Percentiles rank a stretch among this genome's conserved stretches.
phyloP scores from a whole-genome alignment of 306 rosid species.

The Calophaca sinica region DNA sequence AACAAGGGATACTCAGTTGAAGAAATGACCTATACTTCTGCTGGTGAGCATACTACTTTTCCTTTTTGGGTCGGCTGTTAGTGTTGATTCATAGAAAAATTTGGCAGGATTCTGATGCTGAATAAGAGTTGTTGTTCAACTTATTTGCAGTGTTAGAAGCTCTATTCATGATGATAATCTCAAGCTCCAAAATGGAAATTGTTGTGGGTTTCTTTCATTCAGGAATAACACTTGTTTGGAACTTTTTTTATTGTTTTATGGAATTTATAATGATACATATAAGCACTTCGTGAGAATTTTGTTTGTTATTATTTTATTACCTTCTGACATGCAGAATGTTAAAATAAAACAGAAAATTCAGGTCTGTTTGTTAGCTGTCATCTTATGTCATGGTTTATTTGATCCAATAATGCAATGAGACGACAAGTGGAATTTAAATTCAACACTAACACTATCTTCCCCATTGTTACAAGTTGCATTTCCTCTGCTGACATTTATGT shows the following conservation, averaged over 20 bases:
- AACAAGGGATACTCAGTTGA: constrained; percentile 66
- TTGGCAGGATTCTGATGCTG: constrained; percentile 41
- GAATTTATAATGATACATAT: not conserved
- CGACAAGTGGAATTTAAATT: constrained; percentile 14
- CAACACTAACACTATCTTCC: constrained; percentile 21
- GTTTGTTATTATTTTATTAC: constrained; percentile 18
- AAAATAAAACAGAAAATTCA: constrained; percentile 12
- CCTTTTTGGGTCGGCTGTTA: constrained; percentile 54
- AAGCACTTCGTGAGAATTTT: constrained; percentile 8
- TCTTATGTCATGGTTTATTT: constrained; percentile 20
- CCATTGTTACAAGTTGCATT: constrained; percentile 33
- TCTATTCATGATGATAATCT: constrained; percentile 27
- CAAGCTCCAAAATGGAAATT: constrained; percentile 13
- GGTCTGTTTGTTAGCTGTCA: constrained; percentile 11
- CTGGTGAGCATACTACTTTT: constrained; percentile 79
- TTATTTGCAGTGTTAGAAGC: constrained; percentile 37
- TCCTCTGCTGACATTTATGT: constrained; percentile 15
- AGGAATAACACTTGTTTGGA: constrained; percentile 29
- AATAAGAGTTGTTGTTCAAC: constrained; percentile 29
- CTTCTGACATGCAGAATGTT: not conserved
- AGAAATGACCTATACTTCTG: constrained; percentile 64
- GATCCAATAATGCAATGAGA: constrained; percentile 30
- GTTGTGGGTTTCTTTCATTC: constrained; percentile 21
- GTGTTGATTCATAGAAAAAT: constrained; percentile 40
- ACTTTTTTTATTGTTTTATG: not conserved